These are phyloP conservation scores for Xylaria polymorpha DNA, from an alignment of 2,329 filamentous ascomycete species.

Conservation along the genomic window DNA sequence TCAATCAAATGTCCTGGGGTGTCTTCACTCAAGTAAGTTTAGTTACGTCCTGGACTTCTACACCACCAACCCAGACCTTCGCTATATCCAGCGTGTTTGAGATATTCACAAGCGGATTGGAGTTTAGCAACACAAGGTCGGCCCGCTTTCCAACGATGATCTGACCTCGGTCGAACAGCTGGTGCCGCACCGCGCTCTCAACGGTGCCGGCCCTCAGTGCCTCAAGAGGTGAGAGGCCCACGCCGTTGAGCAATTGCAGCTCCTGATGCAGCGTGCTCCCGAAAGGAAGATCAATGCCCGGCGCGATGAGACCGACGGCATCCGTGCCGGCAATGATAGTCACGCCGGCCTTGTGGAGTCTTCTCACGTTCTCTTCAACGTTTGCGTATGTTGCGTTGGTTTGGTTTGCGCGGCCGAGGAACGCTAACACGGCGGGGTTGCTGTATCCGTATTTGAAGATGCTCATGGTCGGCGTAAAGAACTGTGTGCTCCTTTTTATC, in stretches of 20 bases:
- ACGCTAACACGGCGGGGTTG: slow-evolving; percentile 36
- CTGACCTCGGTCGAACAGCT: slow-evolving; percentile 44
- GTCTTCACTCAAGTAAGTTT: slow-evolving; percentile 1
- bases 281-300: slow-evolving; percentile 39
- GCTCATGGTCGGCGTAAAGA: slow-evolving; percentile 44
- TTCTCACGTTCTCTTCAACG: slow-evolving; percentile 59
- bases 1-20: background rate
- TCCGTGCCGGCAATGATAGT: slow-evolving; percentile 51
- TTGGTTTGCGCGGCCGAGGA: slow-evolving; percentile 36
- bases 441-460: slow-evolving; percentile 45
- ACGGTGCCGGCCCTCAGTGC: slow-evolving; percentile 47
- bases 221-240: slow-evolving; percentile 44
- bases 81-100: slow-evolving; percentile 44
- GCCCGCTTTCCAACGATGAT: slow-evolving; percentile 45
- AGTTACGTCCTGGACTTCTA: slow-evolving; percentile 33
- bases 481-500: slow-evolving; percentile 39
- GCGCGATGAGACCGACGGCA: slow-evolving; percentile 38
- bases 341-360: slow-evolving; percentile 46
- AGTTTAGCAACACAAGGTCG: slow-evolving; percentile 47
- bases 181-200: slow-evolving; percentile 37
- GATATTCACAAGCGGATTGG: slow-evolving; percentile 46
- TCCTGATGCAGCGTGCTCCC: slow-evolving; percentile 46
- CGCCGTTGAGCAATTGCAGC: slow-evolving; percentile 44
- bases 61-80: slow-evolving; percentile 45
- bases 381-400: slow-evolving; percentile 51